phyloP scores from a whole-genome alignment of 2,329 filamentous ascomycete genomes.

The Exserohilum turcica region DNA sequence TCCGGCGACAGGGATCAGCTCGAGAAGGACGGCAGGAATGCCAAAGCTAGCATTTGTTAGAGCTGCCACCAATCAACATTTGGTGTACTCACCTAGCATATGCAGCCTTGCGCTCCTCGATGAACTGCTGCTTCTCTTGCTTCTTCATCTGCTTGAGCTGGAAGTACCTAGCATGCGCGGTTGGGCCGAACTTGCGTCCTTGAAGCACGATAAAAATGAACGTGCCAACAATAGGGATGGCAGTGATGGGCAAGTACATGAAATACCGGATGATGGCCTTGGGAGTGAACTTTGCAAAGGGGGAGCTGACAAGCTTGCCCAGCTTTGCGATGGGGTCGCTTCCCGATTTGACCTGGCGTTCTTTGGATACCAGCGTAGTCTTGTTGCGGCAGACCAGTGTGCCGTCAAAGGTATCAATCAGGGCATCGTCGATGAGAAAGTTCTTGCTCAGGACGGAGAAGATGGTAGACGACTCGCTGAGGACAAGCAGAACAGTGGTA shows the following conservation, averaged over 20 bases:
- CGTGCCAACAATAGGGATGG: slow-evolving; percentile 88
- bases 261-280: slow-evolving; percentile 74
- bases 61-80: neutral
- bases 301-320: slow-evolving; percentile 62
- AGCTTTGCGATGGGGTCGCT: slow-evolving; percentile 60
- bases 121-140: slow-evolving; percentile 68
- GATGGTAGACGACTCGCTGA: slow-evolving; percentile 56
- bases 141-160: slow-evolving; percentile 84
- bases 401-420: slow-evolving; percentile 89
- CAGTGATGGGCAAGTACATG: slow-evolving; percentile 88
- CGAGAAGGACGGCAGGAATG: slow-evolving; percentile 78
- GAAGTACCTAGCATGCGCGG: slow-evolving; percentile 73
- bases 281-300: slow-evolving; percentile 59
- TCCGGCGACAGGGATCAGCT: slow-evolving; percentile 81
- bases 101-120: slow-evolving; percentile 71
- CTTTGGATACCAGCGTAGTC: slow-evolving; percentile 70
- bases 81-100: slow-evolving; percentile 70
- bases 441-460: slow-evolving; percentile 64
- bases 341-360: slow-evolving; percentile 69
- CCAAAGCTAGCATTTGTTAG: slow-evolving; percentile 56
- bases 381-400: slow-evolving; percentile 61
- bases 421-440: slow-evolving; percentile 79
- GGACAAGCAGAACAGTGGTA: slow-evolving; percentile 70
- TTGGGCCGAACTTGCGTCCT: slow-evolving; percentile 58
- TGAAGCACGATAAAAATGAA: slow-evolving; percentile 79